Evolutionary conservation across 1,284 basidiomycete genomes (phyloP).

Genomic region (Ganoderma boninense): DNA sequence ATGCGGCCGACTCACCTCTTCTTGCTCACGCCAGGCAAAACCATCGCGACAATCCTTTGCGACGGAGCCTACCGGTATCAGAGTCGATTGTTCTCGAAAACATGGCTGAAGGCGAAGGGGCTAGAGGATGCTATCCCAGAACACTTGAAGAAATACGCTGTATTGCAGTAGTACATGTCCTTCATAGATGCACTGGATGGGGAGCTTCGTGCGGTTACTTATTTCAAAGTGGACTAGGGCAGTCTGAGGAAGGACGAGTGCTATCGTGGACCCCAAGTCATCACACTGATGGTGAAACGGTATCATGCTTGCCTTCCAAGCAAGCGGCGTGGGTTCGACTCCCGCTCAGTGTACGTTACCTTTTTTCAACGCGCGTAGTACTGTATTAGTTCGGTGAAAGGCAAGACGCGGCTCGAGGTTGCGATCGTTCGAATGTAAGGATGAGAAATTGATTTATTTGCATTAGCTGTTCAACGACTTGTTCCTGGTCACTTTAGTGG

Average conservation of each 20-base stretch:
- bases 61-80: constrained; percentile 98
- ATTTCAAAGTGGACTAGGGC: too few relatives aligned
- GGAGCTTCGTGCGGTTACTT: too few relatives aligned
- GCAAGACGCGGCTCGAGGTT: too few relatives aligned
- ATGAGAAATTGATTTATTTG: too few relatives aligned
- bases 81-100: constrained; percentile 93
- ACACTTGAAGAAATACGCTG: constrained; percentile 90
- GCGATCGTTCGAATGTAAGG: too few relatives aligned
- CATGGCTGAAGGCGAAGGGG: constrained; percentile 90
- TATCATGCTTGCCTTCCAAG: constrained; percentile 38
- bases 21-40: constrained; percentile 65
- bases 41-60: constrained; percentile 90
- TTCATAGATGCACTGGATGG: not conserved
- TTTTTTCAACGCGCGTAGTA: too few relatives aligned
- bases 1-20: not conserved
- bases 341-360: constrained; percentile 32
- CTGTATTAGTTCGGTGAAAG: too few relatives aligned
- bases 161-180: constrained; percentile 64
- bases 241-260: too few relatives aligned
- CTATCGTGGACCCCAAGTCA: not conserved
- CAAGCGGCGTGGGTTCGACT: constrained; percentile 37
- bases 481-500: too few relatives aligned
- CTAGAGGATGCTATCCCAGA: constrained; percentile 85
- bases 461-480: too few relatives aligned
- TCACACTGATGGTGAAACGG: constrained; percentile 37